phyloP scores from a whole-genome alignment of 2,329 filamentous ascomycete genomes.

The Westerdykella sp. region DNA sequence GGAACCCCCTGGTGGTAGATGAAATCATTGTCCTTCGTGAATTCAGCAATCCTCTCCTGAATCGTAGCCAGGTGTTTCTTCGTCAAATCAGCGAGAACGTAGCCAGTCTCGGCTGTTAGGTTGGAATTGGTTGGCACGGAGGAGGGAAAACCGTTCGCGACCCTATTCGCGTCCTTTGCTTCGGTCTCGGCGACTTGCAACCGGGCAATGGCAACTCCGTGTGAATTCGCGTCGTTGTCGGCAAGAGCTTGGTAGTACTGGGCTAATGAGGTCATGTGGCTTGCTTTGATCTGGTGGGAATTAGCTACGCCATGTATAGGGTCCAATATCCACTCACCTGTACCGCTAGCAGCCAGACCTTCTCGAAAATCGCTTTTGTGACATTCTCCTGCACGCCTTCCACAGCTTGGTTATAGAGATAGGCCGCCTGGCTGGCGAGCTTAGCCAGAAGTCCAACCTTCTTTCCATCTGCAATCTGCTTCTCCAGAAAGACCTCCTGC shows the following conservation, averaged over 20 bases:
- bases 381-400: conserved; percentile 94
- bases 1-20: conserved; percentile 95
- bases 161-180: conserved; percentile 69
- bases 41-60: conserved; percentile 69
- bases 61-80: conserved; percentile 76
- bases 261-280: conserved; percentile 75
- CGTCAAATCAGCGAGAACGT: conserved; percentile 68
- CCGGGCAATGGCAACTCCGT: conserved; percentile 77
- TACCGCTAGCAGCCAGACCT: conserved; percentile 79
- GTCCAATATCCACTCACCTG: conserved; percentile 52
- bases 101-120: conserved; percentile 70
- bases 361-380: conserved; percentile 84
- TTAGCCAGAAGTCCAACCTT: conserved; percentile 90
- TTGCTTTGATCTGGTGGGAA: conserved; percentile 60
- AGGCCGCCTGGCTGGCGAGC: conserved; percentile 82
- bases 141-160: conserved; percentile 73
- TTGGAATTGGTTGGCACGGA: conserved; percentile 77
- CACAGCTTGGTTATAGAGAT: conserved; percentile 77
- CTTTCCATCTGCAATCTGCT: conserved; percentile 87
- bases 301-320: neutral
- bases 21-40: conserved; percentile 92
- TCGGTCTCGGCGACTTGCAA: conserved; percentile 73
- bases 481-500: conserved; percentile 96
- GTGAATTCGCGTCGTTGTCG: conserved; percentile 81
- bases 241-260: conserved; percentile 91